Evolutionary conservation across 2,329 filamentous ascomycete species (phyloP).

Genomic region (Dactylellina sp.): DNA sequence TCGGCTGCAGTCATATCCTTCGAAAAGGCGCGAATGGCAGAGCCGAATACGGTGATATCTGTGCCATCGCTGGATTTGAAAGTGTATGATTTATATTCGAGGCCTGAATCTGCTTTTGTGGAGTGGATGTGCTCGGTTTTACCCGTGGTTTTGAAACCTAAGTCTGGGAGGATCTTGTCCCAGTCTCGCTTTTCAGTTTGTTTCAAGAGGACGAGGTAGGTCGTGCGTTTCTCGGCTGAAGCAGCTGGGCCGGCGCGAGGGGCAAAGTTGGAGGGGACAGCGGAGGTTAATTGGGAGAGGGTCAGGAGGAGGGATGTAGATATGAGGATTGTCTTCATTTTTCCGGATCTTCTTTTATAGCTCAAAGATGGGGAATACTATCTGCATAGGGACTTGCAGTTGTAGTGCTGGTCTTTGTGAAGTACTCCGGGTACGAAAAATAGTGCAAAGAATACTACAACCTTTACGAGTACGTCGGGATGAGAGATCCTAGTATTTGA

Average conservation of each 20-base stretch:
- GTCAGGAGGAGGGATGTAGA: constrained; percentile 8
- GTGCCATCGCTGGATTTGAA: constrained; percentile 33
- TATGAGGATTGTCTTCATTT: background rate
- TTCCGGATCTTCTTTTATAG: no score
- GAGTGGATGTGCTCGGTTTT: constrained; percentile 21
- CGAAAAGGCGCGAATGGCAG: constrained; percentile 22
- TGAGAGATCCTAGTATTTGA: background rate
- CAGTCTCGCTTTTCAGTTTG: constrained; percentile 32
- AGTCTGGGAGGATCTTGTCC: constrained; percentile 25
- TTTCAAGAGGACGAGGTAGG: constrained; percentile 28
- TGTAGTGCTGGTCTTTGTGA: no score
- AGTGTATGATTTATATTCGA: constrained; percentile 18
- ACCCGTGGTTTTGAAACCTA: constrained; percentile 33
- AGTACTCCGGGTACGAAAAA: no score
- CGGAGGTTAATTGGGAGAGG: constrained; percentile 14
- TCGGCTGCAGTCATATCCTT: constrained; percentile 40
- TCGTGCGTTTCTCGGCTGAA: constrained; percentile 2
- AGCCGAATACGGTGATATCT: constrained; percentile 36
- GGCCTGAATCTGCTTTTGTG: background rate
- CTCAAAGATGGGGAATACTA: no score
- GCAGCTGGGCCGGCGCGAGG: background rate
- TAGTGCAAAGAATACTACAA: no score
- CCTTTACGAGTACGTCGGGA: no score
- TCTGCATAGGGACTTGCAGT: no score
- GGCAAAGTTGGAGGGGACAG: constrained; percentile 9